Conservation (phyloP, 768 basidiomycete genomes). For the Rhizopogon vesiculosus region DNA sequence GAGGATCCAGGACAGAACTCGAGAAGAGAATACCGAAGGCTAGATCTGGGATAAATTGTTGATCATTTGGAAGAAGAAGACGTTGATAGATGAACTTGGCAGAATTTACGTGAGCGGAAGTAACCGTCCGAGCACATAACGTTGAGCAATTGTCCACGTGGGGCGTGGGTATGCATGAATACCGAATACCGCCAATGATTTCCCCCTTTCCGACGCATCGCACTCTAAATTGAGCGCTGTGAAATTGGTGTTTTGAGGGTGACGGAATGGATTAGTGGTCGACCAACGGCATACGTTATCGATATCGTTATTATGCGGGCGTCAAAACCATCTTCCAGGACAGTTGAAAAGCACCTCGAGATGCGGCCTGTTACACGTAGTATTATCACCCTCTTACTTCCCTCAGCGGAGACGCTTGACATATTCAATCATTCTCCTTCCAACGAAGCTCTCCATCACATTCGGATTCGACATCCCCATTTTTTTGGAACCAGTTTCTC, state of each 20-base stretch:
- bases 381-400: not conserved
- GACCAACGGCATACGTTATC: constrained; percentile 8
- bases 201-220: constrained; percentile 9
- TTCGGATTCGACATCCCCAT: constrained; percentile 7
- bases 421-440: not conserved
- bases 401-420: not conserved
- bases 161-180: constrained; percentile 2
- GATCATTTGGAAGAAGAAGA: not conserved
- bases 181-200: not conserved
- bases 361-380: not conserved
- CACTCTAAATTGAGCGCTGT: constrained; percentile 19
- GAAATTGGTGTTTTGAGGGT: constrained; percentile 16
- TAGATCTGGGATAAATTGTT: not conserved
- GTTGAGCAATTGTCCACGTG: constrained; percentile 16
- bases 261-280: constrained; percentile 16
- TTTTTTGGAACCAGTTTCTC: constrained; percentile 10
- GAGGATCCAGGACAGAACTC: not conserved
- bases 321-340: constrained; percentile 5
- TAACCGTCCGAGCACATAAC: constrained; percentile 1
- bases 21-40: too few relatives aligned
- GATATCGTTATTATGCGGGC: constrained; percentile 13
- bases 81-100: not conserved
- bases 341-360: constrained; percentile 18
- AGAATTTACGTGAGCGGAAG: constrained; percentile 1
- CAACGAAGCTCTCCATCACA: not conserved